Base-by-base conservation (phyloP, 140 eudicot species). In the Stevia rebaudiana region DNA sequence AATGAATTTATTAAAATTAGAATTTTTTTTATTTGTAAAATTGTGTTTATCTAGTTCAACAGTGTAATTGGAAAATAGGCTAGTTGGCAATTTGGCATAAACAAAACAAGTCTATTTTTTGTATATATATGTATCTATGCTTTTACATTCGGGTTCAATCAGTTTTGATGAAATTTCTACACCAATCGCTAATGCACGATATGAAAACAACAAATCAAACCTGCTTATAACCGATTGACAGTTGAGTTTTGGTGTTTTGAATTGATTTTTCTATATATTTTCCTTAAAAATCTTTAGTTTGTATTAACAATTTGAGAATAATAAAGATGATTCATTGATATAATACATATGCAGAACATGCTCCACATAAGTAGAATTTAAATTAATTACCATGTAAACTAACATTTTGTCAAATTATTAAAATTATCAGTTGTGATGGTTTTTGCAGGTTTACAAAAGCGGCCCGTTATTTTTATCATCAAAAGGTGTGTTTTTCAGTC, bases 381-480 rank as follows among this genome's bases (percentile, higher is more conserved):
- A 46, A 30, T 48, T n/a, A 65, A 35, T 19, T 8, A 44, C 25
- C 36, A 4, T 52, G 16, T 37, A 22, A 49, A 40, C 28, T 12
- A n/a, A 8, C 16, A 36, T 12, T 50, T 42, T 35, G 9, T 28
- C 37, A 57, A 48, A 19, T 3, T 11, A 5, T 0, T 24, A 16
- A 23, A 62, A 10, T 35, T 46, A n/a, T 52, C 1, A 46, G 63
- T 31, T 44, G 35, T 43, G 18, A 48, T 57, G 60, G 33, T 69
- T 49, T 77, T 49, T 77, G 81, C 94, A 89, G 97, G 89, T 89
- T 43, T 86, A 81, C 79, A 89, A 86, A 81, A 86, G 84, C 67
- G 97, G 97, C 11, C 85, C 87, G 13, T 58, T 90, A 55, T 84
- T 81, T 73, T 74, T 90, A 68, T 83, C 97, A 35, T 90, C 97